Conservation (phyloP, 2,329 filamentous ascomycete genomes). For the Ophiocordyceps robertsii region DNA sequence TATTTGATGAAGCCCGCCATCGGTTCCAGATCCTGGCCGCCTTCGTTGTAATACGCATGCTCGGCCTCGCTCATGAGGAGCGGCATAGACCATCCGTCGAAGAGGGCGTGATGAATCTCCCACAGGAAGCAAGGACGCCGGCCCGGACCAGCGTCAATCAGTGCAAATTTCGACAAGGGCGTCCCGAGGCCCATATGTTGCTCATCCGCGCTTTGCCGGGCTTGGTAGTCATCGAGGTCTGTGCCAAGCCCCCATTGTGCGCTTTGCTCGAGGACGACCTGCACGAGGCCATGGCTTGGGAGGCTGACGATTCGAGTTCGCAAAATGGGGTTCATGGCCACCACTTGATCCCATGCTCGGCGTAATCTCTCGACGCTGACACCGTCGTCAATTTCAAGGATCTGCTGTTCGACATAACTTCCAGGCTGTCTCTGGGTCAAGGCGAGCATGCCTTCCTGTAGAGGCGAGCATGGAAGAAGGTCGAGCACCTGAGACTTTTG, state of each 20-base stretch:
- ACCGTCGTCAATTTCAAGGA: slow-evolving; percentile 1
- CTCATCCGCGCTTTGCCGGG: slow-evolving; percentile 15
- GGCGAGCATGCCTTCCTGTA: slow-evolving; percentile 5
- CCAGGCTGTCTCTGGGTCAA: slow-evolving; percentile 2
- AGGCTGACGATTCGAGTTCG: slow-evolving; percentile 4
- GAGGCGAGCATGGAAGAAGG: slow-evolving; percentile 5
- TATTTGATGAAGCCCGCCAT: slow-evolving; percentile 29
- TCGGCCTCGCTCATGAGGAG: slow-evolving; percentile 11
- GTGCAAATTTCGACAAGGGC: slow-evolving; percentile 8
- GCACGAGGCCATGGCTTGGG: slow-evolving; percentile 19
- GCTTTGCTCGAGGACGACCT: slow-evolving; percentile 23
- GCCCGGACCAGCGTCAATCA: slow-evolving; percentile 1
- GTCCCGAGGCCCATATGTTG: slow-evolving; percentile 8
- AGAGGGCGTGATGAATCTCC: slow-evolving; percentile 35
- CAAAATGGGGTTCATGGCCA: slow-evolving; percentile 2
- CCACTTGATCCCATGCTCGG: slow-evolving; percentile 3
- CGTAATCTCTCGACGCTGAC: slow-evolving; percentile 1
- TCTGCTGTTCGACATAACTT: slow-evolving; percentile 3
- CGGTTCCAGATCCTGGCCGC: not conserved
- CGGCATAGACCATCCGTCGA: slow-evolving; percentile 37
- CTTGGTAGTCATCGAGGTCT: slow-evolving; percentile 18
- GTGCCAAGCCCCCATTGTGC: slow-evolving; percentile 15
- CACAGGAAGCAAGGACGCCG: slow-evolving; percentile 14
- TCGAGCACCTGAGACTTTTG: slow-evolving; percentile 2
- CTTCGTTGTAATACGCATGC: slow-evolving; percentile 5